These are phyloP conservation scores for Skeletonema potamos DNA, from an alignment of 108 stramenopile species.

Conservation along the genomic window DNA sequence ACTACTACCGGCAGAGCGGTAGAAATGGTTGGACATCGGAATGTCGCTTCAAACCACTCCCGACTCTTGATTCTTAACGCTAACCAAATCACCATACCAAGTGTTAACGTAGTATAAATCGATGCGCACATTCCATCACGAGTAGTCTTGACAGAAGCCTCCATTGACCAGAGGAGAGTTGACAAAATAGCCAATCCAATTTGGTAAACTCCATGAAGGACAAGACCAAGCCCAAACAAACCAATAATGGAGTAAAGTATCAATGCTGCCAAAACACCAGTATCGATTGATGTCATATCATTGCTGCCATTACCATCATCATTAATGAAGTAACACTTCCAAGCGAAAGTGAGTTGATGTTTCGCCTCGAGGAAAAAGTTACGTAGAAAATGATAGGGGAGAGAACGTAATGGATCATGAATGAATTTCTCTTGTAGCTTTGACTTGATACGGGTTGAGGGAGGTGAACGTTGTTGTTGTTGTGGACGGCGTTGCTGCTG, in stretches of 20 bases:
- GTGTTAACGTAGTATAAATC: constrained; percentile 1
- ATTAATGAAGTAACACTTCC: neutral
- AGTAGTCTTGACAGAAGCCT: neutral
- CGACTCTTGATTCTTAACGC: neutral
- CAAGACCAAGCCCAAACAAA: neutral
- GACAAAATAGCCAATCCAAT: neutral
- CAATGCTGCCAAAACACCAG: neutral
- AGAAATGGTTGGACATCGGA: constrained; percentile 1
- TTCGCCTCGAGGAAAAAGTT: constrained; percentile 14
- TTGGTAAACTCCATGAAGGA: neutral
- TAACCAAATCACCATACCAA: constrained; percentile 4
- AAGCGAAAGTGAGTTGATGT: constrained; percentile 6
- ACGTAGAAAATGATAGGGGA: constrained; percentile 22
- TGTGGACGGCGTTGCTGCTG: neutral
- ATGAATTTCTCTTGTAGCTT: constrained; percentile 26
- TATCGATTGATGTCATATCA: neutral
- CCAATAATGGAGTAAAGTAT: neutral
- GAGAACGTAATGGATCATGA: constrained; percentile 23
- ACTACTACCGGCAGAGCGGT: constrained; percentile 18
- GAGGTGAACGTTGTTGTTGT: neutral
- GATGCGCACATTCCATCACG: neutral
- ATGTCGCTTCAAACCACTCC: neutral
- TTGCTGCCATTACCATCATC: neutral
- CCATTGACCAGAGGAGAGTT: neutral
- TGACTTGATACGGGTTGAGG: constrained; percentile 1